Evolutionary conservation across 1,284 basidiomycete genomes (phyloP).

Genomic region (Apiotrichum sp.): DNA sequence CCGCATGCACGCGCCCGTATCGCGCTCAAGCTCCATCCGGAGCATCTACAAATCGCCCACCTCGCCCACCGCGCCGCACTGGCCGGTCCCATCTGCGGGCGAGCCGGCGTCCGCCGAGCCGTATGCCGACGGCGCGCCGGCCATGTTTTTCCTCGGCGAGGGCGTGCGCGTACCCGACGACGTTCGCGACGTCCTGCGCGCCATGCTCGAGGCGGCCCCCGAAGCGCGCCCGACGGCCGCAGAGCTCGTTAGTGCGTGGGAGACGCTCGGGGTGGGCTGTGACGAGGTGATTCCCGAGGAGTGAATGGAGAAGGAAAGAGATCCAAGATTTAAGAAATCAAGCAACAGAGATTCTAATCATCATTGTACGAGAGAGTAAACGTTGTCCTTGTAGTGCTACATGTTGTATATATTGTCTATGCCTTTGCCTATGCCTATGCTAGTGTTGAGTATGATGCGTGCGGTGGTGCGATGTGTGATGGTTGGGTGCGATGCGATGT

Average conservation of each 20-base stretch:
- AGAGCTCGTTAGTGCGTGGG: conserved; percentile 34
- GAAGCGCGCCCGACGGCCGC: conserved; percentile 27
- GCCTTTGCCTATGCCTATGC: too few species aligned
- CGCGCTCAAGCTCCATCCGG: not conserved
- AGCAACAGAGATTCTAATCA: too few species aligned
- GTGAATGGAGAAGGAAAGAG: too few species aligned
- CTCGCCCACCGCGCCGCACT: not conserved
- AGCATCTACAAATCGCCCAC: not conserved
- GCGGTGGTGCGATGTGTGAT: too few species aligned
- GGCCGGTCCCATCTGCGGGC: not conserved
- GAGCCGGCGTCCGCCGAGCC: not conserved
- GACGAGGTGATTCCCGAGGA: not conserved
- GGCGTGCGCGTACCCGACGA: conserved; percentile 22
- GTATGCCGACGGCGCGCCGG: conserved; percentile 34
- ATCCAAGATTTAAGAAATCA: too few species aligned
- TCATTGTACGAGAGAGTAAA: too few species aligned
- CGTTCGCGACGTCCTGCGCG: conserved; percentile 27
- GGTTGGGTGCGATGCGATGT: not conserved
- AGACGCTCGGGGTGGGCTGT: conserved; percentile 20
- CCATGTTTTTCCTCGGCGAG: conserved; percentile 19
- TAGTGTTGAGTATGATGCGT: too few species aligned
- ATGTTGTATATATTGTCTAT: not conserved
- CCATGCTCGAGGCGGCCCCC: conserved; percentile 34
- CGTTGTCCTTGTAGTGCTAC: not conserved
- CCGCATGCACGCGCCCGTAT: not conserved